A percentile compares a stretch with the other conserved stretches of the same genome.
These are phyloP conservation scores for Rossbeevera mucosa DNA, from an alignment of 768 basidiomycete genomes.

Conservation along the genomic window DNA sequence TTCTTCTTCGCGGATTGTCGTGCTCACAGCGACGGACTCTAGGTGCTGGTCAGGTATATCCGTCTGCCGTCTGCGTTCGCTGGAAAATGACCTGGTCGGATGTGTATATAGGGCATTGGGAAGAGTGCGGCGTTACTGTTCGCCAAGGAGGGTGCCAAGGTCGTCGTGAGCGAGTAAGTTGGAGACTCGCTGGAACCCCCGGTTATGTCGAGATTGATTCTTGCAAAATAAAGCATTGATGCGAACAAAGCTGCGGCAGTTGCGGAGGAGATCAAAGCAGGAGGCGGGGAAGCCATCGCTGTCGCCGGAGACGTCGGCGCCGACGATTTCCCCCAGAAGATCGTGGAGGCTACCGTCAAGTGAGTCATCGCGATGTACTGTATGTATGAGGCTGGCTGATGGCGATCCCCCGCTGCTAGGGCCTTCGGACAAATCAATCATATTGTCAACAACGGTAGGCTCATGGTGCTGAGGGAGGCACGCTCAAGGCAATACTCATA, in stretches of 20 bases:
- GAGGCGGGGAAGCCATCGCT: slow-evolving; percentile 68
- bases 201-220: slow-evolving; percentile 4
- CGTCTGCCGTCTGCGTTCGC: not conserved
- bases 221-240: slow-evolving; percentile 52
- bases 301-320: slow-evolving; percentile 80
- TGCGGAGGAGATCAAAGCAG: slow-evolving; percentile 65
- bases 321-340: slow-evolving; percentile 76
- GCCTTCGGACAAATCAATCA: slow-evolving; percentile 84
- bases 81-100: not conserved
- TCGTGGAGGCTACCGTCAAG: slow-evolving; percentile 73
- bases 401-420: slow-evolving; percentile 32
- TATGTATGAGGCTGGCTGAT: not conserved
- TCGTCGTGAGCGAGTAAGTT: slow-evolving; percentile 76
- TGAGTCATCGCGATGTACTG: slow-evolving; percentile 23
- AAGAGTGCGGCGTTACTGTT: slow-evolving; percentile 70
- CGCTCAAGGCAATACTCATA: not conserved
- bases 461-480: not conserved
- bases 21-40: not conserved
- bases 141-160: slow-evolving; percentile 80
- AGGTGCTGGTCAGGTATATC: slow-evolving; percentile 72
- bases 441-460: slow-evolving; percentile 73
- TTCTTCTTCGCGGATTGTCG: not conserved
- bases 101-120: slow-evolving; percentile 64
- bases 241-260: slow-evolving; percentile 61
- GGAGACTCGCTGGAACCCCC: not conserved